Evolutionary conservation across 352 stramenopile species (phyloP), one percentile per base, ranked within the genome.

Genomic region (Elongisporangium anandrum): DNA sequence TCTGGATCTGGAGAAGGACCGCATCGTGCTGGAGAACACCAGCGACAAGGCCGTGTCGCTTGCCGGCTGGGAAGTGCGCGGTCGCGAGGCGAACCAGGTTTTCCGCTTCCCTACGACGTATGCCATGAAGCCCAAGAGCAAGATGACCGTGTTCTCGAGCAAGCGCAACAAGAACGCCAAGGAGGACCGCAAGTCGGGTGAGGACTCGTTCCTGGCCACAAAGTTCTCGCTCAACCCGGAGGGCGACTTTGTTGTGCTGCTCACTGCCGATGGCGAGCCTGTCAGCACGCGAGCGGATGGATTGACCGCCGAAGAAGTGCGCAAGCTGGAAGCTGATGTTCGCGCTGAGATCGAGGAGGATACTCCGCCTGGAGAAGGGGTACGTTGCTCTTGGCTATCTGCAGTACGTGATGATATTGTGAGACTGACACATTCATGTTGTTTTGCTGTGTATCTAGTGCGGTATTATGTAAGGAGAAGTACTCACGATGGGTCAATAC

Each of bases 161-260:
- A 90, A 90, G 68, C 77, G 81, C 68, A 89, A 89, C 71, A 85
- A 87, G 63, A 85, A 87, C 54, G 77, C 79, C 15, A 87, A 87
- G 64, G 67, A 90, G 21, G 82, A 91, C 59, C 77, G 77, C 53
- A 87, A 86, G 54, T 74, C 77, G 52, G 68, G 81, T 59, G 82
- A 90, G 64, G 82, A 90, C 49, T 88, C 79, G 17, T 94, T 91
- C 65, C 54, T 90, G 24, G 79, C 84, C 12, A 92, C 81, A 56
- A 92, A 92, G 70, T 90, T 90, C 55, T 90, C 82, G 49, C 71
- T 90, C 53, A 86, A 90, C 59, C 60, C 68, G 20, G 77, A 72
- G 7, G 85, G 80, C 39, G 85, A 94, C 57, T 88, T 86, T 45
- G 80, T 79, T 20, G 67, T 92, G 60, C 60, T 94, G 10, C 38